Evolutionary conservation across 2,329 filamentous ascomycete species (phyloP), one percentile per base, ranked within the genome.

Genomic region (Pseudofabraea citricarpa): DNA sequence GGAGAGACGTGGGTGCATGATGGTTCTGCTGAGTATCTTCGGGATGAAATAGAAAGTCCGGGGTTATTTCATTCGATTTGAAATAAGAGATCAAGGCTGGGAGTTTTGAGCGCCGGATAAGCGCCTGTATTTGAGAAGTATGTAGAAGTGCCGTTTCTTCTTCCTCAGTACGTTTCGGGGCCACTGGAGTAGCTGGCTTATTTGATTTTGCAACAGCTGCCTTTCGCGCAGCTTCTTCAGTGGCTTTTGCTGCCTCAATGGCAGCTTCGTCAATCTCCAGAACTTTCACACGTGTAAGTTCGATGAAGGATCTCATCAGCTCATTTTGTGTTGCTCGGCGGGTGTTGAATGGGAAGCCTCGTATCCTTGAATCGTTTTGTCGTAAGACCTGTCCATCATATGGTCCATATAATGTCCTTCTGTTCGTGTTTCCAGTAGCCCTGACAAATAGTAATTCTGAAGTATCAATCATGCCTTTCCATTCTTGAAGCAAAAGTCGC

Each of bases 311-410:
- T 29, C 91, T 81, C 85, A 97, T 93, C 0, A 98, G 80, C 64
- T 98, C 93, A 37, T 85, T 87, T 59, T 97, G 90, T 0, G 93
- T 98, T 1, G 93, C 89, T 45, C 93, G 76, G 10, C 90, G 79
- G 7, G 93, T 98, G 62, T 78, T 95, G 64, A 98, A 98, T 0
- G 93, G 93, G 50, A 98, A 96, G 0, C 87, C 85, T 44, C 93
- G 77, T 56, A 95, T 74, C 26, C 93, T 75, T 1, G 82, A 71
- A 58, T 98, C 93, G 48, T 89, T 88, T 9, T 81, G 77, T 45
- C 75, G 81, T 42, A 98, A 66, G 1, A 95, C 82, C 59, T 96
- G 90, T 1, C 81, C 87, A 2, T 97, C 90, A 57, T 97, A 95
- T 0, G 89, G 87, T 0, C 90, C 90, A 56, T 95, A 97, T 0